phyloP scores from a whole-genome alignment of 345 rosid species.

The Citrus hindsii region DNA sequence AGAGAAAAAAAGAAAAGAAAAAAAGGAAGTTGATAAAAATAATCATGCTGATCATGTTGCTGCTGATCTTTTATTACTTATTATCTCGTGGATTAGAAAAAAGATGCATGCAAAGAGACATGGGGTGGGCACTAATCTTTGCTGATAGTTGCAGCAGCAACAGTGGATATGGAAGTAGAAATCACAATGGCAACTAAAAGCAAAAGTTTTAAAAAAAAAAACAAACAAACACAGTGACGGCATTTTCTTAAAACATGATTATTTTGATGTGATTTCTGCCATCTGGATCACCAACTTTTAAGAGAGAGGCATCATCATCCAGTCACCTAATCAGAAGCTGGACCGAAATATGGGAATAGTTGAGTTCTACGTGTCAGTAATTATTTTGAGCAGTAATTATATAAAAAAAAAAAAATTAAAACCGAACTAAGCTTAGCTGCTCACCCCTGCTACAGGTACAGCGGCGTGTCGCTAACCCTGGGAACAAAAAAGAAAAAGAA shows the following conservation, averaged over 20 bases:
- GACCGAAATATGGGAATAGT: too few species aligned
- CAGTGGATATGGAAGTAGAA: constrained; percentile 3
- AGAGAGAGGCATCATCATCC: not conserved
- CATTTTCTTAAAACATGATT: not conserved
- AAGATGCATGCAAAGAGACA: not conserved
- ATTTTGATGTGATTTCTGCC: not conserved
- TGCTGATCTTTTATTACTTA: too few species aligned
- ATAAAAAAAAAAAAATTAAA: too few species aligned
- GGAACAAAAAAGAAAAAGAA: not conserved
- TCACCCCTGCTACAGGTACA: not conserved
- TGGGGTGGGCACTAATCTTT: constrained; percentile 3
- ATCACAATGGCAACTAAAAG: constrained; percentile 1
- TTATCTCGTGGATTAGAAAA: too few species aligned
- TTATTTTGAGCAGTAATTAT: not conserved
- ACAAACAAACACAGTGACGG: constrained; percentile 1
- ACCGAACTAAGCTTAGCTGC: too few species aligned
- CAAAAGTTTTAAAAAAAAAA: not conserved
- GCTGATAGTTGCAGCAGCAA: not conserved
- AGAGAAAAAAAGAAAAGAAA: too few species aligned
- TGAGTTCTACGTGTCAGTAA: not conserved
- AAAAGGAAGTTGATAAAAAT: too few species aligned
- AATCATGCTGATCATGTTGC: too few species aligned
- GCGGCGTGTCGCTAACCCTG: too few species aligned
- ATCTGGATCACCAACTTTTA: not conserved
- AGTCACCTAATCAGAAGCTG: too few species aligned